Evolutionary conservation across 2,329 filamentous ascomycete genomes (phyloP), one percentile per base, ranked within the genome.

Genomic region (Diaporthe aspalathi): DNA sequence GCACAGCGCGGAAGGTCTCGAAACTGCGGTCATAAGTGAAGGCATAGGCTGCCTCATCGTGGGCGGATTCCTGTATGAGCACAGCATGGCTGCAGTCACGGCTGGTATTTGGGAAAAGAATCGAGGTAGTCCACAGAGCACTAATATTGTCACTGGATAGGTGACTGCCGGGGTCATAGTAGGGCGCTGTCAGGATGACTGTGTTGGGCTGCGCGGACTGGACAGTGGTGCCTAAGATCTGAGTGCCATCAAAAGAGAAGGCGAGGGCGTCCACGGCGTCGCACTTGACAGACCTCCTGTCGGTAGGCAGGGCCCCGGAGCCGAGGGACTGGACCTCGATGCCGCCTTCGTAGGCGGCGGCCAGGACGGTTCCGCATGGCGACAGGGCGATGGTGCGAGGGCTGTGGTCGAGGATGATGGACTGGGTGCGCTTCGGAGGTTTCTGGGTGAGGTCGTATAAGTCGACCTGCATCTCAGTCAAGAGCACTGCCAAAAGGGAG

Each of bases 291-390:
- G 93, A 89, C 75, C 93, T 87, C 76, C 92, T 87, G 75, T 94
- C 92, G 0, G 89, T 92, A 16, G 88, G 81, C 35, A 91, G 77
- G 32, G 89, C 90, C 67, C 86, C 88, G 2, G 91, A 85, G 60
- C 89, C 89, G 49, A 97, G 83, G 6, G 94, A 93, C 35, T 93
- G 91, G 0, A 97, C 93, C 80, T 97, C 94, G 73, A 97, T 95
- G n/a, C 93, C 93, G 69, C 93, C 93, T 77, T 94, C 91, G 80
- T 95, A 97, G 9, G 94, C 94, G 20, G 94, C 92, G 29, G 94
- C 94, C 56, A 97, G 83, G 17, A 97, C 93, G 53, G 91, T 90
- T 29, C 93, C 94, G 74, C 92, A 93, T 1, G 94, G 93, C 0
- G 94, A 95, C 38, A 97, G 83, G 20, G 93, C 91, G 74, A 97